Evolutionary conservation across 108 stramenopile species (phyloP), one percentile per base, ranked within the genome.

Genomic region (Cyclotella distinguenda): DNA sequence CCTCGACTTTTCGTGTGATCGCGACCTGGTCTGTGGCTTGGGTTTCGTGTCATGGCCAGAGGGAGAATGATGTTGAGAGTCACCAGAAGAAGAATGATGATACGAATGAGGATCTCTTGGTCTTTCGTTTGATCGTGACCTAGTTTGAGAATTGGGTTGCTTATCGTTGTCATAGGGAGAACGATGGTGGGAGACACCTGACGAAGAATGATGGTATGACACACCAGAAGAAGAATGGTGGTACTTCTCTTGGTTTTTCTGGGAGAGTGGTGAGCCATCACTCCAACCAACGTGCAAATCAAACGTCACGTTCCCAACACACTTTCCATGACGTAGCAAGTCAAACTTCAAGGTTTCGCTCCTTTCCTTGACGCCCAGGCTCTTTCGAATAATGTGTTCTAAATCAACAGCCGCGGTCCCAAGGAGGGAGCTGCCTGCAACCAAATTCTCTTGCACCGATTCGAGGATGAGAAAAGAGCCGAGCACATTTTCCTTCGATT

Each of bases 401-500:
- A 54, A 54, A 54, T 54, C 52, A 31, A 54, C 30, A 15, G 22
- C 52, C 30, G 11, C 26, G 2, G 32, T 54, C 2, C 52, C 52
- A 31, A 54, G 30, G n/a, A 34, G 16, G 1, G 52, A 9, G 32
- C 18, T 32, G 11, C 52, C 52, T 19, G 32, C 12, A 2, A 54
- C 27, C 32, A 33, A 16, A 54, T 54, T 54, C 28, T 54, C 52
- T 34, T 33, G 32, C 13, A 54, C 52, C 7, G 32, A 33, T 54
- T 54, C 32, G 8, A 54, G n/a, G 22, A 21, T 32, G 1, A 54
- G 10, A 15, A 1, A 15, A 31, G 32, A 33, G 11, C 52, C 52
- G 16, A 2, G 32, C 6, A 54, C 4, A 2, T 6, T 18, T 3
- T 4, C 28, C 32, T 54, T 34, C 7, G 52, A 54, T 13, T 15